Evolutionary conservation across 2,329 filamentous ascomycete genomes (phyloP).

Genomic region (Fusarium sp.): DNA sequence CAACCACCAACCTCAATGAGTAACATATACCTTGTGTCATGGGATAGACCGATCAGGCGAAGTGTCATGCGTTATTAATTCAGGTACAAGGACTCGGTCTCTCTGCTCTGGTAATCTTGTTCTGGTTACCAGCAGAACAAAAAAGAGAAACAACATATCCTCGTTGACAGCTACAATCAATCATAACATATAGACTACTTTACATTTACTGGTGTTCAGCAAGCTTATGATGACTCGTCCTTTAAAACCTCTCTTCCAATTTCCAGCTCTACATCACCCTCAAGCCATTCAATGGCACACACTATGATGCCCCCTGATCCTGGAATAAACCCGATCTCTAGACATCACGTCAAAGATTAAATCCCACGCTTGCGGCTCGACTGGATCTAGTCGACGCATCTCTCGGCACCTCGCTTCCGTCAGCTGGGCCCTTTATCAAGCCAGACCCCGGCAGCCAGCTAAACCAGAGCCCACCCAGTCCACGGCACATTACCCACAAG

Average conservation of each 20-base stretch:
- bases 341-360: too few species aligned
- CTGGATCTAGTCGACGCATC: constrained; percentile 22
- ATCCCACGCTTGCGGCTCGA: constrained; percentile 22
- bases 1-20: too few species aligned
- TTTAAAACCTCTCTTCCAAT: neutral
- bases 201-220: too few species aligned
- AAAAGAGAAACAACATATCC: neutral
- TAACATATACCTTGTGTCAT: neutral
- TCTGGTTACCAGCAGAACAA: neutral
- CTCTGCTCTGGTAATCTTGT: too few species aligned
- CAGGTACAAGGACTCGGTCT: too few species aligned
- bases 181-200: too few species aligned
- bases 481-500: constrained; percentile 12
- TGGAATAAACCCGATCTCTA: constrained; percentile 16
- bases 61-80: constrained; percentile 16
- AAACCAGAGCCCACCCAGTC: constrained; percentile 22
- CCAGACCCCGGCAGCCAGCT: constrained; percentile 27
- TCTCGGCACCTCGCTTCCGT: constrained; percentile 41
- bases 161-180: too few species aligned
- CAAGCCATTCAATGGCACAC: neutral
- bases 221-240: neutral
- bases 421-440: constrained; percentile 18
- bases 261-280: neutral
- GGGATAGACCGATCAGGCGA: constrained; percentile 12
- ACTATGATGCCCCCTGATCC: constrained; percentile 11